These are phyloP conservation scores for Aspergillus fumigatus DNA, from an alignment of 2,329 filamentous ascomycete species.

Conservation along the genomic window DNA sequence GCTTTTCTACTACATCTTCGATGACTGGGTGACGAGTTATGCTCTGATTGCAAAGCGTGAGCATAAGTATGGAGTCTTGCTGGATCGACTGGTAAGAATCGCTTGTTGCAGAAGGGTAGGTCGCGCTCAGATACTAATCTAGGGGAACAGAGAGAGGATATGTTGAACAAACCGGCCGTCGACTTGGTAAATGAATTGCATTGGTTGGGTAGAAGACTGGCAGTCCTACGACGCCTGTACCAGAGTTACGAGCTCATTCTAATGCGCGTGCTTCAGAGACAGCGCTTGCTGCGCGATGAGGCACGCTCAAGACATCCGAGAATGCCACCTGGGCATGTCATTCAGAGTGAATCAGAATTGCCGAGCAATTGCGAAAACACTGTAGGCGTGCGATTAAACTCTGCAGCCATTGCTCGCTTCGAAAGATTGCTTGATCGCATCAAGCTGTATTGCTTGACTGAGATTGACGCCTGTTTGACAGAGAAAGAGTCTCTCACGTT, in stretches of 20 bases:
- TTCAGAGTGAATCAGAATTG: slow-evolving; percentile 21
- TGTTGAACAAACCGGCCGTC: slow-evolving; percentile 50
- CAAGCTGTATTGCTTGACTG: slow-evolving; percentile 57
- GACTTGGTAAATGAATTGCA: slow-evolving; percentile 50
- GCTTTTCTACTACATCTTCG: slow-evolving; percentile 65
- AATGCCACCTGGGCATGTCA: slow-evolving; percentile 17
- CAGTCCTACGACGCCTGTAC: slow-evolving; percentile 59
- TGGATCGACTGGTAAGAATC: slow-evolving; percentile 48
- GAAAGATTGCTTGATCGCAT: slow-evolving; percentile 58
- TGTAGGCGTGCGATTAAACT: slow-evolving; percentile 40
- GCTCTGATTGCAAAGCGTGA: slow-evolving; percentile 56
- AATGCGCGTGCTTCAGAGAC: slow-evolving; percentile 54
- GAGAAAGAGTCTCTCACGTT: slow-evolving; percentile 68
- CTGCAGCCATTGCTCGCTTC: slow-evolving; percentile 54
- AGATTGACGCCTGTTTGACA: slow-evolving; percentile 60
- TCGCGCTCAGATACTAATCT: slow-evolving; percentile 5
- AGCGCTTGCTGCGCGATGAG: slow-evolving; percentile 38
- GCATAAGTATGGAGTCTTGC: slow-evolving; percentile 43
- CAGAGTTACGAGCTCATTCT: slow-evolving; percentile 59
- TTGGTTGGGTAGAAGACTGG: slow-evolving; percentile 57
- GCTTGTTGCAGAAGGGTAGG: background rate
- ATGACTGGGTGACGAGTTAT: slow-evolving; percentile 63
- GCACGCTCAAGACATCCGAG: slow-evolving; percentile 20
- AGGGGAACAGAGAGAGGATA: slow-evolving; percentile 44
- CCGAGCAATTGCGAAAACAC: slow-evolving; percentile 17